Conservation (phyloP, 441 rosid species). For the Euphorbia celastroides region DNA sequence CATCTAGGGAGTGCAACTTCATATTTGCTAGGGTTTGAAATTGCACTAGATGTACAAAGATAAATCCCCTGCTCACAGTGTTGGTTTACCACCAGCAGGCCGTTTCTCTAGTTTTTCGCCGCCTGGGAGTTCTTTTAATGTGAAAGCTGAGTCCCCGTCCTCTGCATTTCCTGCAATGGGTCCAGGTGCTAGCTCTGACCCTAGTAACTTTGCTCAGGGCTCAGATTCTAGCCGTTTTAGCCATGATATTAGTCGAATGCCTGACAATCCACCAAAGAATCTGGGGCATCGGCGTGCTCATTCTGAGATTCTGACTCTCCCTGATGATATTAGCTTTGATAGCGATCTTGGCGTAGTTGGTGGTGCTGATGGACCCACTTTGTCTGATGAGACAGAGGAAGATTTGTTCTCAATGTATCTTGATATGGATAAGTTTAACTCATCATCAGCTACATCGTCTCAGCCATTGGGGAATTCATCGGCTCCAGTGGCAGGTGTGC, state of each 20-base stretch:
- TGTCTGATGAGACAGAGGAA: conserved; percentile 90
- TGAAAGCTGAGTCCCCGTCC: conserved; percentile 44
- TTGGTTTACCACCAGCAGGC: conserved; percentile 62
- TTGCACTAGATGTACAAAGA: conserved; percentile 59
- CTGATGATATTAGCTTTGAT: conserved; percentile 92
- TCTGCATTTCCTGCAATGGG: conserved; percentile 38
- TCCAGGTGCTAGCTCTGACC: conserved; percentile 33
- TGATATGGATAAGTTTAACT: conserved; percentile 89
- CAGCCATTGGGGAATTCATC: conserved; percentile 63
- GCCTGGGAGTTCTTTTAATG: conserved; percentile 27
- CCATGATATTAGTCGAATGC: conserved; percentile 85
- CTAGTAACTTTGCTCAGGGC: conserved; percentile 34
- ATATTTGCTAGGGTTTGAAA: conserved; percentile 9
- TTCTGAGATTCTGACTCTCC: conserved; percentile 91
- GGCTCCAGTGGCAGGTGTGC: conserved; percentile 16
- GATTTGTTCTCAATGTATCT: conserved; percentile 84
- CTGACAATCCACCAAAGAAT: conserved; percentile 84
- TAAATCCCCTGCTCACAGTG: conserved; percentile 41
- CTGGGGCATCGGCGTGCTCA: conserved; percentile 92
- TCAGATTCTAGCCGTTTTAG: conserved; percentile 56
- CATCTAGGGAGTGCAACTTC: neutral
- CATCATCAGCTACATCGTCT: conserved; percentile 63
- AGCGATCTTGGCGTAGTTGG: conserved; percentile 94
- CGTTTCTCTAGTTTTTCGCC: conserved; percentile 54
- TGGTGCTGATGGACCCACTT: conserved; percentile 78